Conservation (phyloP, 768 basidiomycete species). For the Suillus hirtellus region DNA sequence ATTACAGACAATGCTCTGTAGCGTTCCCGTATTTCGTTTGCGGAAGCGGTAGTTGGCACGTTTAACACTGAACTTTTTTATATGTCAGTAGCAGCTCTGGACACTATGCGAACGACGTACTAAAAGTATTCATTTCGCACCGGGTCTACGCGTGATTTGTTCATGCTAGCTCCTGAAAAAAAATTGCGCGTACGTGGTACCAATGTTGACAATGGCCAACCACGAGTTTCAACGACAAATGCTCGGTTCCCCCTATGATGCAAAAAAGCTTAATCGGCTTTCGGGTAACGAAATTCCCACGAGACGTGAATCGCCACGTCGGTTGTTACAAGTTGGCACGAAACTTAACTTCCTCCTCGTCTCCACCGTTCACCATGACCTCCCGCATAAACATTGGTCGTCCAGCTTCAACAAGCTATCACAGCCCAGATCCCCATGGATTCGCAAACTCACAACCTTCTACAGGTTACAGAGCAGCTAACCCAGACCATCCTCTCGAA, state of each 20-base stretch:
- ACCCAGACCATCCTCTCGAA: slow-evolving; percentile 82
- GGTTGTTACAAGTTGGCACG: neutral
- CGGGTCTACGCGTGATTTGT: neutral
- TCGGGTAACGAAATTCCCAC: neutral
- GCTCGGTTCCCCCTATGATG: slow-evolving; percentile 2
- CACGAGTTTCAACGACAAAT: neutral
- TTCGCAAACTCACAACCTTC: slow-evolving; percentile 72
- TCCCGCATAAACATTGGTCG: slow-evolving; percentile 83
- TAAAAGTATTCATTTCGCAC: slow-evolving; percentile 29
- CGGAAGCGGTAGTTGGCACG: slow-evolving; percentile 60
- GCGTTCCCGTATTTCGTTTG: slow-evolving; percentile 71
- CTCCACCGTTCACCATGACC: slow-evolving; percentile 51
- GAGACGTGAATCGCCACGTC: slow-evolving; percentile 2
- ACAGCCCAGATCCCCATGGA: slow-evolving; percentile 69
- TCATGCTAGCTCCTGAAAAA: neutral
- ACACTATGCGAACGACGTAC: slow-evolving; percentile 20
- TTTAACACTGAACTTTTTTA: slow-evolving; percentile 64
- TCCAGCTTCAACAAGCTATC: slow-evolving; percentile 60
- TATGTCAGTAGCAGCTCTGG: neutral
- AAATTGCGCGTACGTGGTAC: neutral
- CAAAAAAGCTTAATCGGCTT: neutral
- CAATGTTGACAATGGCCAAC: neutral
- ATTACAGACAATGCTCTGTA: slow-evolving; percentile 71
- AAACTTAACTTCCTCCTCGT: neutral
- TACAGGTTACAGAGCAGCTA: slow-evolving; percentile 72